Evolutionary conservation across 108 stramenopile species (phyloP), one percentile per base, ranked within the genome.

Genomic region (Skeletonema marinoi): DNA sequence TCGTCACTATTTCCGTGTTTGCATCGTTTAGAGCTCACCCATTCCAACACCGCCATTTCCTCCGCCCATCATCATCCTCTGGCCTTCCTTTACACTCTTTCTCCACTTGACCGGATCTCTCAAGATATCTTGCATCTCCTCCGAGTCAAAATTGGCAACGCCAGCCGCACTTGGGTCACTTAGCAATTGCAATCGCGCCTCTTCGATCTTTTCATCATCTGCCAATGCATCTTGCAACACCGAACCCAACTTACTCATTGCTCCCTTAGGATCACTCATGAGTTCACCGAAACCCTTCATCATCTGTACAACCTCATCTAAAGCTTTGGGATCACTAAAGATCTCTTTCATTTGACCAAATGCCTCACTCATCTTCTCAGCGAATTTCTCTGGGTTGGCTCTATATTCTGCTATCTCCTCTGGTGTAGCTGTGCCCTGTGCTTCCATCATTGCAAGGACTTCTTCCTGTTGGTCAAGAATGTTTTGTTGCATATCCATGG

Each of bases 191-290:
- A 86, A 68, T 54, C 95, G 68, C 14, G 91, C 89, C 75, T 90
- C 90, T 78, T 96, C 95, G 68, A 96, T 92, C 61, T 93, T 89
- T 36, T 86, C 86, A 75, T 92, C 95, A 68, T 78, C 70, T 31
- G 68, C 71, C 63, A 88, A 70, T 19, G 67, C 84, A 61, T 56
- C 78, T 59, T 78, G 83, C 77, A 86, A 78, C 35, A 75, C 64
- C 32, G 70, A 68, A 4, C 78, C 80, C 50, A 86, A 80, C 41
- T 92, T 87, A 50, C 73, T 71, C 80, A 91, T 68, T 31, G 86
- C 66, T 13, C 67, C 82, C 19, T 48, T 64, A n/a, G 91, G 89
- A 78, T 94, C 85, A 50, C 84, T 70, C 85, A 89, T 81, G 35
- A 90, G 59, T 7, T 82, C 85, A 32, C 68, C 66, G 25, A 90